These are phyloP conservation scores for Myxozyma nipponensis DNA, from an alignment of 805 yeast species.

Conservation along the genomic window DNA sequence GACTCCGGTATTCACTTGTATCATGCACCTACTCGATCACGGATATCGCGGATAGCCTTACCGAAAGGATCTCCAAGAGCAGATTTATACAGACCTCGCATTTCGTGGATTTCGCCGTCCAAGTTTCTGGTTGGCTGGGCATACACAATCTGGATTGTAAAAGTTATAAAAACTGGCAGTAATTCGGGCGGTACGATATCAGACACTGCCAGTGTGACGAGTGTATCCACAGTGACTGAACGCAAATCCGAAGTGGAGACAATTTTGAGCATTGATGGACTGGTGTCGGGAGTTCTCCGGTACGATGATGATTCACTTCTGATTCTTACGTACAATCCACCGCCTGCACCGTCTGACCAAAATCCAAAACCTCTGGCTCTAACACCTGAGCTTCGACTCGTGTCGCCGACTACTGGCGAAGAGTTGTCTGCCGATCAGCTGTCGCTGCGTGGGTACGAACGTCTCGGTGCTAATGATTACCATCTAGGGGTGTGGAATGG, in stretches of 20 bases:
- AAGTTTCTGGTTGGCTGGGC: slow-evolving; percentile 80
- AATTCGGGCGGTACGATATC: background rate
- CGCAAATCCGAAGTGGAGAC: slow-evolving; percentile 28
- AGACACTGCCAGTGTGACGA: background rate
- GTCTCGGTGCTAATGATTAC: slow-evolving; percentile 76
- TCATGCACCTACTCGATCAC: slow-evolving; percentile 50
- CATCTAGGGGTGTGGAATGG: slow-evolving; percentile 51
- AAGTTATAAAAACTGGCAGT: slow-evolving; percentile 31
- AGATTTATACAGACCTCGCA: slow-evolving; percentile 80
- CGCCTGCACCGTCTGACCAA: slow-evolving; percentile 16
- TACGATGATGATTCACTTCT: slow-evolving; percentile 68
- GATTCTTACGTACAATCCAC: slow-evolving; percentile 46
- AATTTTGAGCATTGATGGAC: slow-evolving; percentile 40
- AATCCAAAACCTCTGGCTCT: slow-evolving; percentile 34
- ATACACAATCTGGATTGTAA: slow-evolving; percentile 65
- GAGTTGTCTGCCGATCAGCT: slow-evolving; percentile 79
- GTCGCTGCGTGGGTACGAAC: slow-evolving; percentile 52
- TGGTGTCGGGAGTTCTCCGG: slow-evolving; percentile 75
- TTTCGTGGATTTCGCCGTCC: slow-evolving; percentile 61
- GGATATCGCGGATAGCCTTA: slow-evolving; percentile 51
- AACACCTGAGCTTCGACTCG: slow-evolving; percentile 71
- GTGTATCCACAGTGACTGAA: slow-evolving; percentile 14
- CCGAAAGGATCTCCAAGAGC: slow-evolving; percentile 59
- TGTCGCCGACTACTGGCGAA: slow-evolving; percentile 62
- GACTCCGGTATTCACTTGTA: slow-evolving; percentile 51